A percentile compares a stretch with the other conserved stretches of the same genome.
These are phyloP conservation scores for Pythium guiyangense DNA, from an alignment of 352 stramenopile species.

Conservation along the genomic window DNA sequence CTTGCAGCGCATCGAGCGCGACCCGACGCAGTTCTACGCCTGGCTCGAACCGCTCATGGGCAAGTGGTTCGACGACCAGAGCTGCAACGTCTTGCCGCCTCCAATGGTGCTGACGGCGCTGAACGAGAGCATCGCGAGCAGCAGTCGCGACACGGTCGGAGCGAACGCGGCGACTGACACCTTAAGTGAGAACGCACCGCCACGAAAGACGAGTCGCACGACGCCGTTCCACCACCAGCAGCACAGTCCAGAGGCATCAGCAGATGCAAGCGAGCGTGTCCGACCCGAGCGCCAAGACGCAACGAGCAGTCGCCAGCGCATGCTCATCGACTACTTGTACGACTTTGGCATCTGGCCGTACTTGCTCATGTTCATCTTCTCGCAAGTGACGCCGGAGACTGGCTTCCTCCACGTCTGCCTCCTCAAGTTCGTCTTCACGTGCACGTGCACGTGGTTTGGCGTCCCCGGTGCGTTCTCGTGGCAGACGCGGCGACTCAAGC, in stretches of 20 bases:
- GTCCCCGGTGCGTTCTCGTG: constrained; percentile 53
- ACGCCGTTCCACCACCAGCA: constrained; percentile 24
- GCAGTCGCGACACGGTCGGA: background rate
- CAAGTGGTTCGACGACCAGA: constrained; percentile 56
- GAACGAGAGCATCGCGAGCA: constrained; percentile 1
- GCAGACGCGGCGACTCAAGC: constrained; percentile 51
- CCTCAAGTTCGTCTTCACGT: constrained; percentile 73
- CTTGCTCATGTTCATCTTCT: constrained; percentile 52
- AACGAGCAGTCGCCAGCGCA: constrained; percentile 6
- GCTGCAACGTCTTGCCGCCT: constrained; percentile 26
- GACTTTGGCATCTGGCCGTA: constrained; percentile 75
- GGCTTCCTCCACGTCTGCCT: constrained; percentile 41
- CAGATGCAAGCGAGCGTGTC: constrained; percentile 6
- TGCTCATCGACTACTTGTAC: constrained; percentile 59
- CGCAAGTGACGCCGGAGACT: constrained; percentile 28
- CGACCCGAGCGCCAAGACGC: background rate
- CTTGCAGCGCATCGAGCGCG: constrained; percentile 48
- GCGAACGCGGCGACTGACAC: background rate
- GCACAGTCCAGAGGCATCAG: background rate
- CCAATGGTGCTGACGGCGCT: constrained; percentile 16
- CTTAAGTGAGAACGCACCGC: background rate
- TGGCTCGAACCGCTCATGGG: constrained; percentile 66
- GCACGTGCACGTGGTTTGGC: constrained; percentile 58
- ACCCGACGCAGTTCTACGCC: constrained; percentile 73
- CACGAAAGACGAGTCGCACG: constrained; percentile 15